phyloP scores from a whole-genome alignment of 192 early-diverging fungal species.

The Umbelopsis vinacea region DNA sequence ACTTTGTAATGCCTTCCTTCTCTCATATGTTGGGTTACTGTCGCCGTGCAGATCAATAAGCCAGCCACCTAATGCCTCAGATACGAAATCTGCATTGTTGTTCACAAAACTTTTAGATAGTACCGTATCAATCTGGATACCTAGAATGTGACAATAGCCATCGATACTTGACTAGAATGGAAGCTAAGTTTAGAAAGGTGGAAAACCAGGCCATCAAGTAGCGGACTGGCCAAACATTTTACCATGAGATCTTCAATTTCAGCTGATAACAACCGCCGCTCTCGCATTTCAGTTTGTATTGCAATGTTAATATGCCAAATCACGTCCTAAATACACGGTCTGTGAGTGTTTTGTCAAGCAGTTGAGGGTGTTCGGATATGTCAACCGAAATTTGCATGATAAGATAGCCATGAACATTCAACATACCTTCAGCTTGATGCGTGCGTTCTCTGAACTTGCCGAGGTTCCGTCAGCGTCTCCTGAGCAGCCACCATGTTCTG shows the following conservation, averaged over 20 bases:
- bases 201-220: conserved; percentile 15
- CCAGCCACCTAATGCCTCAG: conserved; percentile 10
- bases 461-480: neutral
- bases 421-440: conserved; percentile 7
- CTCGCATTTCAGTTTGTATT: conserved; percentile 38
- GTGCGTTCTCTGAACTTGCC: conserved; percentile 2
- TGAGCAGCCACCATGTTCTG: conserved; percentile 4
- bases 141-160: conserved; percentile 28
- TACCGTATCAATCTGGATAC: conserved; percentile 37
- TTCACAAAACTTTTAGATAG: conserved; percentile 24
- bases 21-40: conserved; percentile 27
- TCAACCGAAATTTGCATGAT: neutral
- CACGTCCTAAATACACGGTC: conserved; percentile 40
- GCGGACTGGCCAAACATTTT: conserved; percentile 15
- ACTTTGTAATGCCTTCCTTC: conserved; percentile 23
- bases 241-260: conserved; percentile 58
- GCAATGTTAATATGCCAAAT: conserved; percentile 47
- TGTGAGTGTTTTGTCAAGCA: neutral
- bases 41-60: conserved; percentile 8
- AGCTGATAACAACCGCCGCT: conserved; percentile 44
- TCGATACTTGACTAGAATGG: conserved; percentile 37
- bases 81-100: conserved; percentile 2
- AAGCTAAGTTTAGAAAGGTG: neutral
- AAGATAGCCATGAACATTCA: neutral
- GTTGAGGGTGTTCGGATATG: neutral